Evolutionary conservation across 2,329 filamentous ascomycete species (phyloP).

Genomic region (Pseudogymnoascus sp.): DNA sequence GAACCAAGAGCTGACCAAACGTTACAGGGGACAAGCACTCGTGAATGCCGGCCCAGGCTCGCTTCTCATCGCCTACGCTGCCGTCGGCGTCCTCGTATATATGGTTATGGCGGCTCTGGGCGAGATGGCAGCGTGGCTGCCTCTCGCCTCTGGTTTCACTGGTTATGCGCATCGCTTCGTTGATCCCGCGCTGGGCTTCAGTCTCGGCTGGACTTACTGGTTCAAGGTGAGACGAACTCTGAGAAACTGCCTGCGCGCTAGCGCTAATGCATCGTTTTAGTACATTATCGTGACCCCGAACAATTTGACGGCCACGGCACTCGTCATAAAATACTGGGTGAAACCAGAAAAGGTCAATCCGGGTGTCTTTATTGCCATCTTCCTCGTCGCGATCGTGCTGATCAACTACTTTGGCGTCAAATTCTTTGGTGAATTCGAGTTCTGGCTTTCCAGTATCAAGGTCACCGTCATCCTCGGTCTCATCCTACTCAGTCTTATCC

Average conservation of each 20-base stretch:
- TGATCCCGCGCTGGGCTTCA: constrained; percentile 73
- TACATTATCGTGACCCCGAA: constrained; percentile 84
- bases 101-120: constrained; percentile 75
- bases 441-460: constrained; percentile 60
- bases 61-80: constrained; percentile 63
- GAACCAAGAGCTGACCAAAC: constrained; percentile 14
- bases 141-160: constrained; percentile 70
- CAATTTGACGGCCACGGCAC: constrained; percentile 70
- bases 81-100: constrained; percentile 67
- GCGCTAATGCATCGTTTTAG: constrained; percentile 33
- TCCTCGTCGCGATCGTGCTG: constrained; percentile 52
- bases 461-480: constrained; percentile 59
- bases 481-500: constrained; percentile 56
- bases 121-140: constrained; percentile 80
- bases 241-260: constrained; percentile 15
- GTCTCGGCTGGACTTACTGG: constrained; percentile 43
- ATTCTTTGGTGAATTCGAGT: constrained; percentile 38
- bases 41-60: constrained; percentile 47
- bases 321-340: constrained; percentile 76
- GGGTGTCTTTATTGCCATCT: constrained; percentile 70
- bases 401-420: constrained; percentile 56
- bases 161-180: constrained; percentile 74
- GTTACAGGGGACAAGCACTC: constrained; percentile 6
- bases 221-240: constrained; percentile 22
- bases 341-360: constrained; percentile 59